Conservation (phyloP, 75 land plant genomes). For the Sequoiadendron giganteum region DNA sequence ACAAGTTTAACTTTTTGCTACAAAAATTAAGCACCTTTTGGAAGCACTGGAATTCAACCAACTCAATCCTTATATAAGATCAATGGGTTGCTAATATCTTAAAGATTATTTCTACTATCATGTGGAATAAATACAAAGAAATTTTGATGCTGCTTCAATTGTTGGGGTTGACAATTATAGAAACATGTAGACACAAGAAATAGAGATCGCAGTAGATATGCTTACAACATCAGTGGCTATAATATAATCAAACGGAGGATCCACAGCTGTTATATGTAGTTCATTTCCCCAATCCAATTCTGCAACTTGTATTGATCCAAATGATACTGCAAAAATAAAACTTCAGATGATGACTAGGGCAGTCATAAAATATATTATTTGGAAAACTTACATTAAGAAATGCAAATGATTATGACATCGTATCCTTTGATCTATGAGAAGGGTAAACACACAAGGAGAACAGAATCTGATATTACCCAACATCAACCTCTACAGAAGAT, state of each 20-base stretch:
- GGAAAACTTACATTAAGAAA: neutral
- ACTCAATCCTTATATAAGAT: neutral
- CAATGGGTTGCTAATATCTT: neutral
- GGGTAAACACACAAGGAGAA: neutral
- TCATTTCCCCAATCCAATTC: constrained; percentile 93
- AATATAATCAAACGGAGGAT: constrained; percentile 93
- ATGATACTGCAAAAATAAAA: constrained; percentile 40
- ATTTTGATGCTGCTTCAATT: neutral
- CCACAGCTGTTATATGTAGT: constrained; percentile 63
- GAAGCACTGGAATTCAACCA: neutral
- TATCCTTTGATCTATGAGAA: neutral
- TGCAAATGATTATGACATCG: neutral
- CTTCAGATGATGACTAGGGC: neutral
- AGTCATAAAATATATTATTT: neutral
- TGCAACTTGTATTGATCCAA: constrained; percentile 78
- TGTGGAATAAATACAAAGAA: neutral
- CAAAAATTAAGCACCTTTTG: neutral
- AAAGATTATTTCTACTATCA: neutral
- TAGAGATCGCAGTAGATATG: constrained; percentile 4
- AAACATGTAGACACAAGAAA: neutral
- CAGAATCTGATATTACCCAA: neutral
- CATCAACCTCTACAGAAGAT: neutral
- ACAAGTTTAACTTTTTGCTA: too few relatives aligned
- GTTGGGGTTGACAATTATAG: neutral
- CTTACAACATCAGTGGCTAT: constrained; percentile 97